Percentiles rank a stretch among this genome's conserved stretches.
Conservation (phyloP, 164 flowering plant genomes). For the Umbellularia californica region DNA sequence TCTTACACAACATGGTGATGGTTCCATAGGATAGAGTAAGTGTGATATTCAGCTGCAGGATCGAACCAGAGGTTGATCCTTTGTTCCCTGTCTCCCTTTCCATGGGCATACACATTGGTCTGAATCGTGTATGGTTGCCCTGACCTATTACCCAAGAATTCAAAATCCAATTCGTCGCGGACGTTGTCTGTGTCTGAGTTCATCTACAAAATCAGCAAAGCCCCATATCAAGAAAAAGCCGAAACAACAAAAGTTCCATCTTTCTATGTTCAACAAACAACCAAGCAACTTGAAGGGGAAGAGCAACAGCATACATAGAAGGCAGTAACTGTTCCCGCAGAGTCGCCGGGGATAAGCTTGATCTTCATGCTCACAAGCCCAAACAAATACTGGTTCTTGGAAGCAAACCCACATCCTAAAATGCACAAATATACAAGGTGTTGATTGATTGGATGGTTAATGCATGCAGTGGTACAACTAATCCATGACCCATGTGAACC, state of each 20-base stretch:
- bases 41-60: constrained; percentile 67
- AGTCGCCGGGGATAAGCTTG: constrained; percentile 12
- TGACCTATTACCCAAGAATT: constrained; percentile 56
- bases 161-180: constrained; percentile 87
- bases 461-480: too few species aligned
- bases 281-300: not conserved
- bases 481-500: too few species aligned
- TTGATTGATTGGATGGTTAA: too few species aligned
- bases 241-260: not conserved
- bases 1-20: constrained; percentile 66
- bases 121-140: constrained; percentile 94
- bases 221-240: not conserved
- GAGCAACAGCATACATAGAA: constrained; percentile 54
- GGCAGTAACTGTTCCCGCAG: constrained; percentile 28
- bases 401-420: constrained; percentile 11
- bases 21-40: constrained; percentile 70
- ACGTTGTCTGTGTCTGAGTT: constrained; percentile 62
- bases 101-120: constrained; percentile 74
- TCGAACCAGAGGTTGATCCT: constrained; percentile 95
- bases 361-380: constrained; percentile 9
- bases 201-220: constrained; percentile 42
- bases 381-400: constrained; percentile 5
- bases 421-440: not conserved
- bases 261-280: not conserved
- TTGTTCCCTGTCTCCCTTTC: constrained; percentile 85